Base-by-base conservation (phyloP, 106 monocot genomes). In the Allium fistulosum region DNA sequence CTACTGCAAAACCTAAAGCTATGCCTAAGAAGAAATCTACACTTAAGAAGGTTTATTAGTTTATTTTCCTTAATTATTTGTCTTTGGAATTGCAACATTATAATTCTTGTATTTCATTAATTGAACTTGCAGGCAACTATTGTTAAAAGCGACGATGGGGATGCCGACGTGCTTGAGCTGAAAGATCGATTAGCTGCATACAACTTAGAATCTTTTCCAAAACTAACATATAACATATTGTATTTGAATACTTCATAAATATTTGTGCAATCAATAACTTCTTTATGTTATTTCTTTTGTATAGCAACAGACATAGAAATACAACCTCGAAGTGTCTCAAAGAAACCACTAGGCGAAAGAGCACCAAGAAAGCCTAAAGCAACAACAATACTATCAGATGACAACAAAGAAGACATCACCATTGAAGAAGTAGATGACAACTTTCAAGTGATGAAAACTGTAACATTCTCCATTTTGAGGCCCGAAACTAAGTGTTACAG, bases 171-270 rank as follows among this genome's bases (percentile, higher is more conserved):
- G 4, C 65, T 72, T 13, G 88, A 61, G 0, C 80, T 97, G 0
- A 82, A 86, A 72, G 80, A 84, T 10, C 76, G 96, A 26, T 78
- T 97, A 9, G 92, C 84, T 63, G 81, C 76, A 28, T 92, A 92
- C 58, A 92, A 92, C 53, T 71, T 97, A 7, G 74, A 87, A n/a
- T 82, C 88, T 50, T 87, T 92, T 15, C 77, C 88, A 4, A 86
- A 84, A 47, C 71, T 75, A 49, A 51, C 59, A 59, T 77, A 90
- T 94, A 81, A 17, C 11, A 53, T 53, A 10, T 53, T 53, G 10
- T 53, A 53, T 60, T 10, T 26, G 9, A n/a, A 9, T 15, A 60
- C 14, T 22, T 22, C 22, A 22, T 22, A 22, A 22, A 22, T 17
- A 12, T 17, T n/a, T 59, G 58, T 53, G 52, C 13, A 10, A 10